These are phyloP conservation scores for Linderniella brevidens DNA, from an alignment of 257 asterid species.

Conservation along the genomic window DNA sequence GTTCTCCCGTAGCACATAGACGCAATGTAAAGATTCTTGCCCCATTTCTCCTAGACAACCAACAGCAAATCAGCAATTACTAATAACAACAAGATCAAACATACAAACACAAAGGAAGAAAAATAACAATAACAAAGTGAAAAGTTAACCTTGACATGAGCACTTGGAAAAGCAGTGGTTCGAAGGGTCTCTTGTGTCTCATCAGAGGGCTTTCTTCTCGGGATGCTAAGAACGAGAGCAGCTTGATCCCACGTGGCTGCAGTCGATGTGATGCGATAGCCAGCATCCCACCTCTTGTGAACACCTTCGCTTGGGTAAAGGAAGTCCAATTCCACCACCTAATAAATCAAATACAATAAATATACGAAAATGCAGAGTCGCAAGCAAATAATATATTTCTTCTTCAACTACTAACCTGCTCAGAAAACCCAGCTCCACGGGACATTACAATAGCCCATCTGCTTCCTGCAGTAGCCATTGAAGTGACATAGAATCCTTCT, in stretches of 20 bases:
- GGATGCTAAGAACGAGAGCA: conserved; percentile 51
- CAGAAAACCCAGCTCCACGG: conserved; percentile 53
- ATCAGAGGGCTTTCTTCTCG: conserved; percentile 32
- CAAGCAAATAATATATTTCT: neutral
- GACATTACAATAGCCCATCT: conserved; percentile 71
- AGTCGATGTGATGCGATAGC: conserved; percentile 49
- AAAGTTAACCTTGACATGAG: conserved; percentile 38
- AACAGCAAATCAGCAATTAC: conserved; percentile 1
- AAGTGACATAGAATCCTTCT: conserved; percentile 53
- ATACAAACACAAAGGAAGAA: neutral
- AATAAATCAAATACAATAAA: conserved; percentile 5
- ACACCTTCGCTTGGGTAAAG: conserved; percentile 72
- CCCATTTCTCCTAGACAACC: conserved; percentile 30
- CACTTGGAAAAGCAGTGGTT: conserved; percentile 39
- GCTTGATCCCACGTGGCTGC: conserved; percentile 57
- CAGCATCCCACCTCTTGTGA: conserved; percentile 56
- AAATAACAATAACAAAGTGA: neutral
- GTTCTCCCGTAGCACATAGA: conserved; percentile 30
- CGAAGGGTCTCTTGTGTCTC: conserved; percentile 56
- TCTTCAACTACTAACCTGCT: conserved; percentile 25
- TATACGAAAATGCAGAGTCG: neutral
- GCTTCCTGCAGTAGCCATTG: conserved; percentile 62
- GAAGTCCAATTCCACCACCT: conserved; percentile 69
- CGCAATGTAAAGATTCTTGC: conserved; percentile 22
- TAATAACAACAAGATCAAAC: conserved; percentile 7